phyloP scores from a whole-genome alignment of 192 early-diverging fungal genomes.

The Rhizophagus clarus region DNA sequence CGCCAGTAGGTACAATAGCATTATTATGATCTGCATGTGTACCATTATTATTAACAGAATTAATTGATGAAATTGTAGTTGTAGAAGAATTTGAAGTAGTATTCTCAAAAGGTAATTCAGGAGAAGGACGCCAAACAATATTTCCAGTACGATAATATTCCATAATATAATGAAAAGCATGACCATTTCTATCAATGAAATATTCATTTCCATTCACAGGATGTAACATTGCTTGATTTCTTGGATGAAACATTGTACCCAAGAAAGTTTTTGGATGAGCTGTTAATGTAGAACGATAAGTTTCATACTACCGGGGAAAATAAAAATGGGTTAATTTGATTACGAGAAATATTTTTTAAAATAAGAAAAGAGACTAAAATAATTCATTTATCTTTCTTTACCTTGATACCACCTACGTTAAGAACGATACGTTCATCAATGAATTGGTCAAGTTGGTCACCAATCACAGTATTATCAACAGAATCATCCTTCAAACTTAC shows the following conservation, averaged over 20 bases:
- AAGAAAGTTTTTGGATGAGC: slow-evolving; percentile 28
- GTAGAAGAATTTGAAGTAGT: background rate
- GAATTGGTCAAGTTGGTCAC: background rate
- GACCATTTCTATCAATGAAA: slow-evolving; percentile 31
- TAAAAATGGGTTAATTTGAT: background rate
- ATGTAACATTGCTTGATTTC: slow-evolving; percentile 22
- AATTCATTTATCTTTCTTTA: background rate
- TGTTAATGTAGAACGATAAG: slow-evolving; percentile 26
- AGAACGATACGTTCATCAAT: slow-evolving; percentile 19
- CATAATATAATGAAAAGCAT: slow-evolving; percentile 28
- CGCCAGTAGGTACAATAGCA: slow-evolving; percentile 10
- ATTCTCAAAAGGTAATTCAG: background rate
- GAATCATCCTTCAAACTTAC: background rate
- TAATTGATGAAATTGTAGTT: background rate
- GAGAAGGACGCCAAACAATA: slow-evolving; percentile 9
- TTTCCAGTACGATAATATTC: slow-evolving; percentile 32
- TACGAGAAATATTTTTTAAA: no score
- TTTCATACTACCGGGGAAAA: slow-evolving; percentile 13
- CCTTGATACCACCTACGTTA: slow-evolving; percentile 23
- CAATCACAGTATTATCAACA: no score
- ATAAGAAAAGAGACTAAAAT: background rate
- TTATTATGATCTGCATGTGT: slow-evolving; percentile 3
- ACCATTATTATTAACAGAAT: background rate
- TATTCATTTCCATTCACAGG: slow-evolving; percentile 31
- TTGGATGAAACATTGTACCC: slow-evolving; percentile 32